Conservation (phyloP, 768 basidiomycete genomes). For the Russula emetica region DNA sequence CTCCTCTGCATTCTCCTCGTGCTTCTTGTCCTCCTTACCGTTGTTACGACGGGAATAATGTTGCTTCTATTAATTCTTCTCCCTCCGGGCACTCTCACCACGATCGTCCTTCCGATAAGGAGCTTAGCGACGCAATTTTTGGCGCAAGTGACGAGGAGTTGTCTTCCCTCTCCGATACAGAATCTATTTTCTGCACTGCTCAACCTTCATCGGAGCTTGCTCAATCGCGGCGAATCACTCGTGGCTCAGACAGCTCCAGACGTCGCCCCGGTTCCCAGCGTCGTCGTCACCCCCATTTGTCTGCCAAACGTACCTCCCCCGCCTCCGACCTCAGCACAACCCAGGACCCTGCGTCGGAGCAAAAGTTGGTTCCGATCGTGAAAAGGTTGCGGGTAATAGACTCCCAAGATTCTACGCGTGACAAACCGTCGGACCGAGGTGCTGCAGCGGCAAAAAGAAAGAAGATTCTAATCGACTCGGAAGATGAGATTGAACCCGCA, state of each 20-base stretch:
- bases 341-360: constrained; percentile 25
- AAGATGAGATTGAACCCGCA: constrained; percentile 11
- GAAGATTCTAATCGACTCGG: constrained; percentile 11
- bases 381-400: constrained; percentile 23
- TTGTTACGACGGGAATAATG: constrained; percentile 15
- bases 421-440: neutral
- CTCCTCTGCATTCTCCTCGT: constrained; percentile 24
- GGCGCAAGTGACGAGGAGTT: constrained; percentile 30
- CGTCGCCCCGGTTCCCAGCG: constrained; percentile 3
- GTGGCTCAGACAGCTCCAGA: constrained; percentile 6
- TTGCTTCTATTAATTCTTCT: constrained; percentile 22
- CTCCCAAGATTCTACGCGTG: constrained; percentile 17
- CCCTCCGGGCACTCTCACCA: constrained; percentile 21
- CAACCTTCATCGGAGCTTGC: constrained; percentile 14
- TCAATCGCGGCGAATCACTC: constrained; percentile 9
- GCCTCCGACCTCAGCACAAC: neutral
- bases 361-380: constrained; percentile 27
- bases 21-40: constrained; percentile 22
- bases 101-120: constrained; percentile 20
- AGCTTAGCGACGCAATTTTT: constrained; percentile 25
- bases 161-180: constrained; percentile 38
- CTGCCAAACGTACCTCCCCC: constrained; percentile 7
- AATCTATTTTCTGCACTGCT: constrained; percentile 19
- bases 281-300: constrained; percentile 15
- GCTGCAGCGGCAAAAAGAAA: constrained; percentile 10